Conservation (phyloP, 2,329 filamentous ascomycete genomes). For the Elsinoe ampelina region DNA sequence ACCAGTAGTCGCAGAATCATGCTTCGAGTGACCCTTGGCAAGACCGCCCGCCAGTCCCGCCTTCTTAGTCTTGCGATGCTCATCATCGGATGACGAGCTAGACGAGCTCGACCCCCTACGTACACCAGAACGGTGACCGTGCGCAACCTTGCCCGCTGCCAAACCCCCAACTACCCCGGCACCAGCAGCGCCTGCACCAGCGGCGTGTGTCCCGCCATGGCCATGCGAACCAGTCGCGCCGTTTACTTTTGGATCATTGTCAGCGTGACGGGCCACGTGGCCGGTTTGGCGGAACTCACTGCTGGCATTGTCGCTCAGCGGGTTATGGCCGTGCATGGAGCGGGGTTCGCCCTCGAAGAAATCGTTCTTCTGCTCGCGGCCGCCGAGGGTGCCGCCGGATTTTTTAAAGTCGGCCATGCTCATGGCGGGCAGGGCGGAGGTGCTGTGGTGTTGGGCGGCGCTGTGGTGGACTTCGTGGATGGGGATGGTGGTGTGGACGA, state of each 20-base stretch:
- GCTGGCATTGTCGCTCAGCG: neutral
- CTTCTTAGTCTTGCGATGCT: too few species aligned
- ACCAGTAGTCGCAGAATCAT: too few species aligned
- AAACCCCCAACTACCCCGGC: slow-evolving; percentile 13
- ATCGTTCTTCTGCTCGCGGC: slow-evolving; percentile 48
- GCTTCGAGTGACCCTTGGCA: too few species aligned
- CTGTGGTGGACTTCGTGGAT: slow-evolving; percentile 65
- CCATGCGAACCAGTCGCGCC: neutral
- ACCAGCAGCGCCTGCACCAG: slow-evolving; percentile 16
- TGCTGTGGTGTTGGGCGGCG: slow-evolving; percentile 54
- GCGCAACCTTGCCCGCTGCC: neutral
- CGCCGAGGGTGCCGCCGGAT: slow-evolving; percentile 45
- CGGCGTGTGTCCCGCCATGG: neutral
- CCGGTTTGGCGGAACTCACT: slow-evolving; percentile 12
- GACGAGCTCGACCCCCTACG: too few species aligned
- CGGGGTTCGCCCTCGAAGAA: slow-evolving; percentile 55
- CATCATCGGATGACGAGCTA: too few species aligned
- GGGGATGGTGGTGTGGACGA: slow-evolving; percentile 63
- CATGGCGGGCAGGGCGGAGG: slow-evolving; percentile 55
- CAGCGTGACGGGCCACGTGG: slow-evolving; percentile 13
- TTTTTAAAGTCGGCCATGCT: slow-evolving; percentile 55
- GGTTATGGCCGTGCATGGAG: slow-evolving; percentile 32
- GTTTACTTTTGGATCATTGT: slow-evolving; percentile 12
- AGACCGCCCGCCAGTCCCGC: too few species aligned
- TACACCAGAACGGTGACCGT: slow-evolving; percentile 1